A percentile compares a stretch with the other conserved stretches of the same genome.
These are phyloP conservation scores for Aureobasidium pullulans DNA, from an alignment of 2,329 filamentous ascomycete species.

Conservation along the genomic window DNA sequence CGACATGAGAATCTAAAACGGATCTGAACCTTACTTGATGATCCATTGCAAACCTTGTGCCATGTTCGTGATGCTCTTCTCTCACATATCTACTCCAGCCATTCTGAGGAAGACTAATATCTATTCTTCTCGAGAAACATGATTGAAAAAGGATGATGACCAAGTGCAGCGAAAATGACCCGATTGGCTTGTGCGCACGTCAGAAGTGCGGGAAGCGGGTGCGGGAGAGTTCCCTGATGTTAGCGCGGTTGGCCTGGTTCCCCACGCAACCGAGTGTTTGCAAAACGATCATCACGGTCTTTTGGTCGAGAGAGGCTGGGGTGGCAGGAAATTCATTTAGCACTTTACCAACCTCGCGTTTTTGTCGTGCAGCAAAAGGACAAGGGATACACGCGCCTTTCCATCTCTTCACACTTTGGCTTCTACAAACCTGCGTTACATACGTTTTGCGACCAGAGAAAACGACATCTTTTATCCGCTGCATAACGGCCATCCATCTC, in stretches of 20 bases:
- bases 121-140: no score
- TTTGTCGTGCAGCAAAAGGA: conserved; percentile 4
- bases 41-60: neutral
- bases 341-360: conserved; percentile 3
- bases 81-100: no score
- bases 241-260: neutral
- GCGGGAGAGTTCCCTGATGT: conserved; percentile 2
- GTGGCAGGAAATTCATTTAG: conserved; percentile 11
- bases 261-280: conserved; percentile 9
- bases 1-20: conserved; percentile 7
- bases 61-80: no score
- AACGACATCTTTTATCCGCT: neutral
- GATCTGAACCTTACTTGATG: neutral
- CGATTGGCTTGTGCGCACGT: conserved; percentile 11
- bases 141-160: neutral
- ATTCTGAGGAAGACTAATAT: no score
- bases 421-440: conserved; percentile 3
- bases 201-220: neutral
- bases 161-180: neutral
- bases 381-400: neutral
- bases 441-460: neutral
- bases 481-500: neutral
- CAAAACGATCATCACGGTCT: conserved; percentile 8
- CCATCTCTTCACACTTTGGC: conserved; percentile 5
- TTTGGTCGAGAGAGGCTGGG: neutral